These are phyloP conservation scores for Penicillium manginii DNA, from an alignment of 495 filamentous ascomycete species.

Conservation along the genomic window DNA sequence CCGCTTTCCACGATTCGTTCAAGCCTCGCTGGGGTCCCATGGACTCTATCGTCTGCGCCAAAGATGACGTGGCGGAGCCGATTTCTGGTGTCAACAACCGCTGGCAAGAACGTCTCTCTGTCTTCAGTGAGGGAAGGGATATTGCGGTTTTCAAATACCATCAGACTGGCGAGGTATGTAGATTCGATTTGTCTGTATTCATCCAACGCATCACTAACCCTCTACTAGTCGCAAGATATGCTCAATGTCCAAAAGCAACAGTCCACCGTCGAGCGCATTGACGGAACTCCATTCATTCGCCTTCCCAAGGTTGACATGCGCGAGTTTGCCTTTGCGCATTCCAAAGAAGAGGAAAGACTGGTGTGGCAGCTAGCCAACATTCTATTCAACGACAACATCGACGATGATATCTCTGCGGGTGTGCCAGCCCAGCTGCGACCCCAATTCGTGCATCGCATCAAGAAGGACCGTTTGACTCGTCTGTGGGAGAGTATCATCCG, in stretches of 20 bases:
- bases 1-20: constrained; percentile 64
- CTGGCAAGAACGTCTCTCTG: constrained; percentile 40
- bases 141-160: constrained; percentile 35
- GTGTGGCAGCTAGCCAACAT: constrained; percentile 70
- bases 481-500: constrained; percentile 54
- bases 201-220: constrained; percentile 7
- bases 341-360: constrained; percentile 40
- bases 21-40: constrained; percentile 80
- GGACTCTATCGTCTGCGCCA: constrained; percentile 70
- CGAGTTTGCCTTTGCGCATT: constrained; percentile 39
- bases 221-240: constrained; percentile 34
- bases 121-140: constrained; percentile 45
- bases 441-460: constrained; percentile 52
- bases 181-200: background rate
- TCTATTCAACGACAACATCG: constrained; percentile 73
- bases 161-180: constrained; percentile 31
- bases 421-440: constrained; percentile 43
- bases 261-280: constrained; percentile 39
- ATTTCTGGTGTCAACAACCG: constrained; percentile 27
- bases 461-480: constrained; percentile 54
- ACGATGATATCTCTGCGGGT: constrained; percentile 49
- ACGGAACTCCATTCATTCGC: constrained; percentile 45
- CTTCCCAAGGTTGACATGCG: constrained; percentile 37
- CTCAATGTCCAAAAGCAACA: constrained; percentile 42
- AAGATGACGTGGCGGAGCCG: constrained; percentile 29